These are phyloP conservation scores for Paraleonurus japonicus DNA, from an alignment of 257 asterid species.

Conservation along the genomic window DNA sequence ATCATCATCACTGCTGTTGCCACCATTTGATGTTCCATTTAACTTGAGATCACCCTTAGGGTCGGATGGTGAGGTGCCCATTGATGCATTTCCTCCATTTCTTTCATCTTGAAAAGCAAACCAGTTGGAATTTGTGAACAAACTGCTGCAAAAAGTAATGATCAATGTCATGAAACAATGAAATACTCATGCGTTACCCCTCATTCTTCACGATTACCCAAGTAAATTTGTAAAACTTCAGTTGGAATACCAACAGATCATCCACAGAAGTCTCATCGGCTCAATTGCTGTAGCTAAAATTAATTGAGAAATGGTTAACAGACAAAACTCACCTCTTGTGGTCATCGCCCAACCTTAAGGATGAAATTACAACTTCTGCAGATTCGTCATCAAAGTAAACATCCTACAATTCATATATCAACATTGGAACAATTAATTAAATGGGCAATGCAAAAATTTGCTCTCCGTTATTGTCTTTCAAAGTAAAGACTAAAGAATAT, in stretches of 20 bases:
- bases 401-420: conserved; percentile 55
- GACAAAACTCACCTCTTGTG: conserved; percentile 82
- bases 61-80: conserved; percentile 60
- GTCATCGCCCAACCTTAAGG: conserved; percentile 91
- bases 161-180: conserved; percentile 18
- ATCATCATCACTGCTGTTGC: conserved; percentile 62
- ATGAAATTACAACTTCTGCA: conserved; percentile 96
- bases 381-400: conserved; percentile 94
- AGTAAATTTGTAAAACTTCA: not conserved
- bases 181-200: not conserved
- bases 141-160: conserved; percentile 48
- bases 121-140: conserved; percentile 99
- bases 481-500: conserved; percentile 17
- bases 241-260: not conserved
- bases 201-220: not conserved
- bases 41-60: conserved; percentile 56
- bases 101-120: conserved; percentile 93
- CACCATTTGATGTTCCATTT: conserved; percentile 54
- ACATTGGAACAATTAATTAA: conserved; percentile 5
- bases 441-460: conserved; percentile 17
- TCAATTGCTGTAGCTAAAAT: not conserved
- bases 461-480: not conserved
- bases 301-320: not conserved
- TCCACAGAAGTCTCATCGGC: not conserved
- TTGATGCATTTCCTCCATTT: conserved; percentile 43